Evolutionary conservation across 1,139 yeast species (phyloP).

Genomic region (Taphrina flavorubra): DNA sequence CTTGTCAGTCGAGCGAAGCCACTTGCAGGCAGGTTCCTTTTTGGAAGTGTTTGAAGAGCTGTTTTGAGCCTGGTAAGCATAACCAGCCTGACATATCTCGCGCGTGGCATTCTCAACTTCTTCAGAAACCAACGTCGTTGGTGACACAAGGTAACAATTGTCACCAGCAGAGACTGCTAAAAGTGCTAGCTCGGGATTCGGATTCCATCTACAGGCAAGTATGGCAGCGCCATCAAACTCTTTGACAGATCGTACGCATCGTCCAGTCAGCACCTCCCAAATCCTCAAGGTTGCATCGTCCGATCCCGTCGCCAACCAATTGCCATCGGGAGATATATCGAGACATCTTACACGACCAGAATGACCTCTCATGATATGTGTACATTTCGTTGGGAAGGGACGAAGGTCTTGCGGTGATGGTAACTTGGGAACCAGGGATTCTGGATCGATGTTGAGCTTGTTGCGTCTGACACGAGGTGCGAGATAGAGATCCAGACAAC

Average conservation of each 20-base stretch:
- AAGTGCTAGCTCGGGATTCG: constrained; percentile 64
- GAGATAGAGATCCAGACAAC: constrained; percentile 88
- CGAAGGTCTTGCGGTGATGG: constrained; percentile 96
- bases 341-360: constrained; percentile 78
- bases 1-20: constrained; percentile 79
- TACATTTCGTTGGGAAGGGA: constrained; percentile 96
- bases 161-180: constrained; percentile 88
- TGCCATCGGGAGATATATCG: constrained; percentile 85
- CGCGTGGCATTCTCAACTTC: constrained; percentile 83
- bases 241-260: constrained; percentile 62
- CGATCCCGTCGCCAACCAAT: constrained; percentile 96
- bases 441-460: constrained; percentile 90
- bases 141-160: constrained; percentile 74
- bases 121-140: constrained; percentile 78
- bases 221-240: constrained; percentile 60
- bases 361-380: constrained; percentile 85
- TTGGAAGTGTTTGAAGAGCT: constrained; percentile 53
- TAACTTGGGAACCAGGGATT: constrained; percentile 89
- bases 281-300: constrained; percentile 95
- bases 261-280: constrained; percentile 95
- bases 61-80: constrained; percentile 79
- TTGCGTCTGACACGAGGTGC: constrained; percentile 96
- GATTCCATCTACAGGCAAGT: constrained; percentile 89
- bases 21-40: constrained; percentile 71
- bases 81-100: constrained; percentile 82